Percentiles rank a stretch among this genome's conserved stretches.
These are phyloP conservation scores for Suhomyces faveliae DNA, from an alignment of 805 yeast species.

Conservation along the genomic window DNA sequence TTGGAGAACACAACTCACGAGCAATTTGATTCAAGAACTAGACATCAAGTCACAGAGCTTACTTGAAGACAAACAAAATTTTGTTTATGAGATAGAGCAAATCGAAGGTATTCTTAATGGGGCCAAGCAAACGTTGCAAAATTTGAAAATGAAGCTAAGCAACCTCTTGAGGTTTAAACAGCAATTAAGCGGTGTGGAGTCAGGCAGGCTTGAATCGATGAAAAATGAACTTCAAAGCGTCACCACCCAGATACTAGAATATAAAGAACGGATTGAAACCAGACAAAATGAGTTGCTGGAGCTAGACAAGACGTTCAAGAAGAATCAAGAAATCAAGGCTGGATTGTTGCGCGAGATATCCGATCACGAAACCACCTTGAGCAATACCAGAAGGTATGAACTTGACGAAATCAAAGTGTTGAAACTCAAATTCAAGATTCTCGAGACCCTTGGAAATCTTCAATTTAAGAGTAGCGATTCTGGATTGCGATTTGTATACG, in stretches of 20 bases:
- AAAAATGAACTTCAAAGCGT: conserved; percentile 18
- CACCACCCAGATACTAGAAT: conserved; percentile 14
- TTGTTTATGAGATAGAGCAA: conserved; percentile 13
- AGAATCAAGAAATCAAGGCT: conserved; percentile 10
- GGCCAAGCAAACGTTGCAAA: conserved; percentile 9
- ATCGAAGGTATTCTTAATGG: conserved; percentile 13
- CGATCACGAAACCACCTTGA: conserved; percentile 10
- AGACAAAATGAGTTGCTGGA: conserved; percentile 10
- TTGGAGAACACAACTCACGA: conserved; percentile 56
- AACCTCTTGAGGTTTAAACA: conserved; percentile 11
- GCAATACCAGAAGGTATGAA: conserved; percentile 18
- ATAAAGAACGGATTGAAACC: conserved; percentile 9
- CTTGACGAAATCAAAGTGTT: conserved; percentile 20
- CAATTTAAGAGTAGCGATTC: conserved; percentile 14
- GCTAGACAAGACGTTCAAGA: conserved; percentile 11
- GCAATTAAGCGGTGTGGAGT: conserved; percentile 11
- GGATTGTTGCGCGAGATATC: conserved; percentile 12
- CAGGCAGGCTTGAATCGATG: conserved; percentile 12
- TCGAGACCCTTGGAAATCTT: conserved; percentile 28
- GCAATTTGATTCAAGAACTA: conserved; percentile 41
- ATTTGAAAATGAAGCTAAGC: conserved; percentile 16
- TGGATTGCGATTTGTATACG: conserved; percentile 13
- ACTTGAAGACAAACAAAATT: conserved; percentile 16
- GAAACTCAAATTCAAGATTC: conserved; percentile 20
- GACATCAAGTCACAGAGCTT: conserved; percentile 19